A percentile compares a stretch with the other conserved stretches of the same genome.
Evolutionary conservation across 2,329 filamentous ascomycete species (phyloP).

Genomic region (Claviceps purpurea): DNA sequence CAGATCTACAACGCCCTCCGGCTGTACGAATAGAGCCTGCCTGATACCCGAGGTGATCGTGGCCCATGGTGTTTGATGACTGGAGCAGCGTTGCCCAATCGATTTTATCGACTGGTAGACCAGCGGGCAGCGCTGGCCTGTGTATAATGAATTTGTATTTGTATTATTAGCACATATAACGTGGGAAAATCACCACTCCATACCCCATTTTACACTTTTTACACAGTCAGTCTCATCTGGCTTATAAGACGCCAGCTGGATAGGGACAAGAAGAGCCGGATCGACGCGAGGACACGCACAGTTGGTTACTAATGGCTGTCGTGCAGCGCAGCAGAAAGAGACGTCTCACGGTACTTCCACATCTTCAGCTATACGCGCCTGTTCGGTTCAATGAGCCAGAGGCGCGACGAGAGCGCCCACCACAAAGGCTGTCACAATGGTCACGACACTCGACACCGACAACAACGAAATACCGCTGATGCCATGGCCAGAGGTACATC

Average conservation of each 20-base stretch:
- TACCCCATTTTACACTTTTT: too few species aligned
- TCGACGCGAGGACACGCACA: too few species aligned
- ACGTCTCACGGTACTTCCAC: too few species aligned
- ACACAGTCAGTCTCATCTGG: too few species aligned
- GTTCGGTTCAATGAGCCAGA: constrained; percentile 12
- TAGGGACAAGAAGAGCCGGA: neutral
- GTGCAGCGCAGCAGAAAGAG: too few species aligned
- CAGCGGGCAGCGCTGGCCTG: neutral
- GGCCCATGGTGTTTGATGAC: neutral
- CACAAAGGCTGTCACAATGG: constrained; percentile 43
- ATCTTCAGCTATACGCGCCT: neutral
- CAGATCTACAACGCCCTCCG: neutral
- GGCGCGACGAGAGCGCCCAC: constrained; percentile 26
- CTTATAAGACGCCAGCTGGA: neutral
- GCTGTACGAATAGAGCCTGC: neutral
- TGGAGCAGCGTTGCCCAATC: neutral
- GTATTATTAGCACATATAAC: neutral
- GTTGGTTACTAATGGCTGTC: too few species aligned
- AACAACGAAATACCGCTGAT: constrained; percentile 54
- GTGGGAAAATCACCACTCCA: too few species aligned
- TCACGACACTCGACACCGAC: constrained; percentile 47
- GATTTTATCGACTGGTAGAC: neutral
- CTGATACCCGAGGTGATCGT: neutral
- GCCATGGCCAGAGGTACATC: constrained; percentile 57
- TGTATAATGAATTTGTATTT: neutral